These are phyloP conservation scores for Fusarium coicis DNA, from an alignment of 2,329 filamentous ascomycete species.

Conservation along the genomic window DNA sequence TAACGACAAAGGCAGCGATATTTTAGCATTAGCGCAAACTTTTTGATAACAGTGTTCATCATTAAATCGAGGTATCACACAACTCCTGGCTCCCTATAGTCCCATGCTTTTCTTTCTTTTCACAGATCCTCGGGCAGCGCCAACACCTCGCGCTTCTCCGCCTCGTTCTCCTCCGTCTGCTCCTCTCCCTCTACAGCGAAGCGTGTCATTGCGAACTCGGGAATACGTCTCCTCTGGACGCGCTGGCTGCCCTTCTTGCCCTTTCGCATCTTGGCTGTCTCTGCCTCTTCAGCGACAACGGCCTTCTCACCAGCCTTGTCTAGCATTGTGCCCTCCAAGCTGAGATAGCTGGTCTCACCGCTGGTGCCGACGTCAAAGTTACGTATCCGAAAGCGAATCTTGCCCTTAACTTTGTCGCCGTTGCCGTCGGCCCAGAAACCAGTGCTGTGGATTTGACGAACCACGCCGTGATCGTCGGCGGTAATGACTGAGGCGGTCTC, in stretches of 20 bases:
- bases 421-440: slow-evolving; percentile 81
- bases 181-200: slow-evolving; percentile 61
- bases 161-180: slow-evolving; percentile 37
- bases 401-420: slow-evolving; percentile 76
- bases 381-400: slow-evolving; percentile 80
- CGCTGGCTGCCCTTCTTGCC: slow-evolving; percentile 49
- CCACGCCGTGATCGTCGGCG: slow-evolving; percentile 63
- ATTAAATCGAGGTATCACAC: slow-evolving; percentile 47
- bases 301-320: slow-evolving; percentile 72
- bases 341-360: slow-evolving; percentile 81
- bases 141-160: slow-evolving; percentile 38
- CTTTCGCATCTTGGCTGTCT: slow-evolving; percentile 52
- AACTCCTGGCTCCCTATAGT: slow-evolving; percentile 45
- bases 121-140: slow-evolving; percentile 41
- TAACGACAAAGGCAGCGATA: slow-evolving; percentile 10
- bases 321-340: slow-evolving; percentile 89
- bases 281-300: slow-evolving; percentile 59
- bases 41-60: slow-evolving; percentile 36
- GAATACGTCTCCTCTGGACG: slow-evolving; percentile 52
- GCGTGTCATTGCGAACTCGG: slow-evolving; percentile 68
- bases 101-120: slow-evolving; percentile 32
- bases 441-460: slow-evolving; percentile 63
- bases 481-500: slow-evolving; percentile 55
- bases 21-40: slow-evolving; percentile 32
- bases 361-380: slow-evolving; percentile 85